Conservation (phyloP, 805 yeast species). For the Candida cerambycidarum region DNA sequence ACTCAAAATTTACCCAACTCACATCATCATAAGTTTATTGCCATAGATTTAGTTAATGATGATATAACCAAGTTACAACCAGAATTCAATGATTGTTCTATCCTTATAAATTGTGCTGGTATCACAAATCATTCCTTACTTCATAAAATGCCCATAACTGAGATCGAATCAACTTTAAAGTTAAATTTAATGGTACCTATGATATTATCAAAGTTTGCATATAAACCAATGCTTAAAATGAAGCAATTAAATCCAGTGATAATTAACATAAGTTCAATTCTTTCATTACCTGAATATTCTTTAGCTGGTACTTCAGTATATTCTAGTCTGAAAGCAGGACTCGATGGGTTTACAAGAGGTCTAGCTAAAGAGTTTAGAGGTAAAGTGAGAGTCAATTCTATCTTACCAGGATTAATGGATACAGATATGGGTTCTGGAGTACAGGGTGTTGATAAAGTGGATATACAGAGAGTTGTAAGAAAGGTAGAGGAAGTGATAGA, state of each 20-base stretch:
- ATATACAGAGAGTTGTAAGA: slow-evolving; percentile 28
- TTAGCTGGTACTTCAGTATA: slow-evolving; percentile 64
- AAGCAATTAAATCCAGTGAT: slow-evolving; percentile 35
- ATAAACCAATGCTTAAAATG: slow-evolving; percentile 48
- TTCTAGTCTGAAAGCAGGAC: slow-evolving; percentile 69
- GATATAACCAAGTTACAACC: not conserved
- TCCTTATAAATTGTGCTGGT: slow-evolving; percentile 69
- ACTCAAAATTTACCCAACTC: slow-evolving; percentile 10
- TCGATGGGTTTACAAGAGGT: slow-evolving; percentile 59
- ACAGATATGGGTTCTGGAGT: slow-evolving; percentile 62
- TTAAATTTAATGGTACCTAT: slow-evolving; percentile 66
- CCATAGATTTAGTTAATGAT: slow-evolving; percentile 14
- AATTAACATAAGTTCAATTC: slow-evolving; percentile 65
- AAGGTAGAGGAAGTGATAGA: slow-evolving; percentile 24
- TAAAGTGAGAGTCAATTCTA: slow-evolving; percentile 59
- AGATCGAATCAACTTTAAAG: slow-evolving; percentile 47
- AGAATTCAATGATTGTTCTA: slow-evolving; percentile 16
- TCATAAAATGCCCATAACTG: slow-evolving; percentile 36
- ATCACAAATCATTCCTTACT: slow-evolving; percentile 57
- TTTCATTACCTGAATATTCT: slow-evolving; percentile 40
- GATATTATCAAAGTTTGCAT: slow-evolving; percentile 51
- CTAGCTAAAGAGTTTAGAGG: slow-evolving; percentile 60
- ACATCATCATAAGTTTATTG: slow-evolving; percentile 10
- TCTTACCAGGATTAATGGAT: slow-evolving; percentile 65
- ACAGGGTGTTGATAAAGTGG: slow-evolving; percentile 21